phyloP scores from a whole-genome alignment of 2,329 filamentous ascomycete genomes.

The Curvularia hawaiiensis region DNA sequence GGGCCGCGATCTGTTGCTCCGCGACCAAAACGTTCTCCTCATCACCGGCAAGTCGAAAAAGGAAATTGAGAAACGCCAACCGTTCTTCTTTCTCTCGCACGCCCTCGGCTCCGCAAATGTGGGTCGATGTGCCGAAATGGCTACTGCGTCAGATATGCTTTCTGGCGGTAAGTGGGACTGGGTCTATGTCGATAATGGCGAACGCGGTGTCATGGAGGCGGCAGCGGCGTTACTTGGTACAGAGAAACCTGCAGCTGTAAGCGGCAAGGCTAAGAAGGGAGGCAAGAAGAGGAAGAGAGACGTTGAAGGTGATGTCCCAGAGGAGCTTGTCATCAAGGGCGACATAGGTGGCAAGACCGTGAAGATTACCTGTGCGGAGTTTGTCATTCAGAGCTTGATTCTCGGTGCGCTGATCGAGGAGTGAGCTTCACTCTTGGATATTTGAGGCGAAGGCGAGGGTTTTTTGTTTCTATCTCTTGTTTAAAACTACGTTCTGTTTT shows the following conservation, averaged over 20 bases:
- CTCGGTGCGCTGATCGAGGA: constrained; percentile 77
- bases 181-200: constrained; percentile 79
- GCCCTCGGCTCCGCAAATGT: constrained; percentile 75
- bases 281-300: constrained; percentile 52
- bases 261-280: constrained; percentile 33
- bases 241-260: constrained; percentile 15
- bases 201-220: constrained; percentile 60
- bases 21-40: constrained; percentile 70
- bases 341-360: constrained; percentile 58
- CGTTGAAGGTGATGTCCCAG: constrained; percentile 36
- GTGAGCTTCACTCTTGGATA: constrained; percentile 9
- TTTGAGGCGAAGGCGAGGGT: background rate
- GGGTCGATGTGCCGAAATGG: constrained; percentile 66
- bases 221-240: constrained; percentile 56
- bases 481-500: background rate
- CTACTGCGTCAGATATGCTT: constrained; percentile 67
- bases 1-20: constrained; percentile 65
- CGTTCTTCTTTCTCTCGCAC: constrained; percentile 80
- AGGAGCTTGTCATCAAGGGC: constrained; percentile 36
- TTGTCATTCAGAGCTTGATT: constrained; percentile 91
- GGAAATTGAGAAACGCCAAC: constrained; percentile 68
- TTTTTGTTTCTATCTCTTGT: background rate
- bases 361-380: constrained; percentile 78
- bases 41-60: constrained; percentile 68
- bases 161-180: constrained; percentile 70